Base-by-base conservation (phyloP, 2,329 filamentous ascomycete species). In the Ophiognomonia clavigignenti-juglandacearum region DNA sequence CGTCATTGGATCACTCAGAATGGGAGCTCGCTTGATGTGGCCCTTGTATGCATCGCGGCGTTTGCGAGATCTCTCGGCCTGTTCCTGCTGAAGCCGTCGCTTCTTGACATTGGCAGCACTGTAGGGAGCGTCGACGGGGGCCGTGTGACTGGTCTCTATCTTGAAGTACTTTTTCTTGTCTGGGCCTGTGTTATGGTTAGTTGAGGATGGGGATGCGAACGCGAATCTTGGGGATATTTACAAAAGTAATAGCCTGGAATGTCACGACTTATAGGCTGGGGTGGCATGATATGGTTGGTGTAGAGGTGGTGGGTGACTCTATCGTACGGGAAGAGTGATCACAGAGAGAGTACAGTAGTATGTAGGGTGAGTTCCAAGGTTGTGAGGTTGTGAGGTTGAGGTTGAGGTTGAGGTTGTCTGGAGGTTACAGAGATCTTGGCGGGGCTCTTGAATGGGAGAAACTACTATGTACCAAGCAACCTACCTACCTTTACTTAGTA, bases 81-180 rank as follows among this genome's bases (percentile, higher is more conserved):
- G 62, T 45, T 68, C 60, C 29, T 75, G 67, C 26, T 75, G 67
- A 3, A 68, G 52, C 39, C 34, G 50, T 14, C 39, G 47, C 43
- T 48, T 71, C 63, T 79, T 83, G 47, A 85, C 75, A 7, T 72
- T 72, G 40, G 77, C 69, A 16, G 71, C 64, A 8, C 80, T 79
- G 66, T 81, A 85, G 18, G 72, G 64, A 1, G 74, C 68, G 13
- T 60, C 62, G 2, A 67, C 53, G 0, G 79, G 72, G 1, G 78
- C 57, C 2, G 55, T 57, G 22, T 75, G 71, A 32, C 77, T 70
- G 38, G 72, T 74, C 59, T 85, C 78, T 41, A 87, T 76, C 56
- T 80, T 83, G 64, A 86, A 88, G 58, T 86, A 88, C 61, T 80
- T 85, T 36, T 73, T 72, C 13, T 63, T 43, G 51, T 82, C 79